Evolutionary conservation across 768 basidiomycete genomes (phyloP), one percentile per base, ranked within the genome.

Genomic region (Neoboletus brunneissimus): DNA sequence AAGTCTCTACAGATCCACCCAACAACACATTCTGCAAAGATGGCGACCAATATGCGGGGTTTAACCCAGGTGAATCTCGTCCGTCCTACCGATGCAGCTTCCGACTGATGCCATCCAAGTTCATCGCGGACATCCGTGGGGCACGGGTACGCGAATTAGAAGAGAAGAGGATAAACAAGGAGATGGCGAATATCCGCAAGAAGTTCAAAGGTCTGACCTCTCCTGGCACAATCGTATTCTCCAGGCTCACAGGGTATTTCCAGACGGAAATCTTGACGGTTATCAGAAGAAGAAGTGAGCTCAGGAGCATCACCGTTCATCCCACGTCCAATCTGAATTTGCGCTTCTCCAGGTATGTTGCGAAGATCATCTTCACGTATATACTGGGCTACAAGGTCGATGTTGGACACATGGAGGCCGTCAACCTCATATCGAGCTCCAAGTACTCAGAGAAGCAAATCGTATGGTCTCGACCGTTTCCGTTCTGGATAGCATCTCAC

Each of bases 361-460:
- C 94, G 55, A 98, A 99, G 78, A 95, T 99, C 65, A 89, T 98
- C 58, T 99, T 98, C 78, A 98, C 97, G 7, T 98, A 98, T 68
- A 99, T 99, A 65, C 79, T 99, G 57, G 97, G 97, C 42, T 99
- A 99, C 79, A 96, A 97, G 74, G 94, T 98, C 64, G 97, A 99
- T 70, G 85, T 98, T 22, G 97, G 97, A 16, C 97, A 98, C 72
- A 97, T 98, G 95, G 95, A 98, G 68, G 96, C 97, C 25, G 94
- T 98, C 62, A 98, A 99, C 72, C 81, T 99, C 61, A 98, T 99
- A 62, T 91, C 95, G 27, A 94, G 91, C 66, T 74, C 83, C 32
- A 98, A 98, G 66, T 99, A 99, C 70, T 94, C 89, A 67, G 97
- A 99, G 77, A 99, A 99, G 75, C 97, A 99, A 73, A 98, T 99